These are phyloP conservation scores for Graphilbum ipis-grandicollis DNA, from an alignment of 2,329 filamentous ascomycete species.

Conservation along the genomic window DNA sequence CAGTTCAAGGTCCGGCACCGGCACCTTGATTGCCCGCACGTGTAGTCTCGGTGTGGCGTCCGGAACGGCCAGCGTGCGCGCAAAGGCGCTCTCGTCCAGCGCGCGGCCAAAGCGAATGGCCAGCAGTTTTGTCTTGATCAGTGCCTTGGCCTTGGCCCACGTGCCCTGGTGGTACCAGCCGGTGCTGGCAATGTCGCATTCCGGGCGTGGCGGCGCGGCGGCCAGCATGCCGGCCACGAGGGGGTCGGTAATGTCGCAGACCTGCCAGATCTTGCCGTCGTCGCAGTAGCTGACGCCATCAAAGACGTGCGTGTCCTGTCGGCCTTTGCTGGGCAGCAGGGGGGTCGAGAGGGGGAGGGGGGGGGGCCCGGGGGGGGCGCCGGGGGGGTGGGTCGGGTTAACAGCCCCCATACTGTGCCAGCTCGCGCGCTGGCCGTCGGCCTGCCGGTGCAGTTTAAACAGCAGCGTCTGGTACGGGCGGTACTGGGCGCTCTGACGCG, in stretches of 20 bases:
- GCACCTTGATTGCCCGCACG: constrained; percentile 17
- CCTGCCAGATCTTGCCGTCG: constrained; percentile 86
- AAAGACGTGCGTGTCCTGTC: constrained; percentile 53
- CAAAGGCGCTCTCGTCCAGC: constrained; percentile 29
- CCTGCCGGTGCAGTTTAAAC: constrained; percentile 51
- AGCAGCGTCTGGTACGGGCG: constrained; percentile 78
- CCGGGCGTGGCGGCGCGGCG: constrained; percentile 37
- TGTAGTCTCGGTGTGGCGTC: constrained; percentile 16
- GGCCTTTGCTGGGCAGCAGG: constrained; percentile 10
- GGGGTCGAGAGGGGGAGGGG: neutral
- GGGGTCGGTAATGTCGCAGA: constrained; percentile 80
- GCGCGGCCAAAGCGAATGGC: constrained; percentile 40
- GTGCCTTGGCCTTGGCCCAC: constrained; percentile 65
- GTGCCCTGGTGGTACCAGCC: constrained; percentile 78
- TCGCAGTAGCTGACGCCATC: constrained; percentile 57
- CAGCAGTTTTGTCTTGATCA: constrained; percentile 76
- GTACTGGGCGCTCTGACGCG: constrained; percentile 57
- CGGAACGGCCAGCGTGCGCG: constrained; percentile 20
- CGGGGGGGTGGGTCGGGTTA: too few relatives aligned
- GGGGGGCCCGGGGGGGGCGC: neutral
- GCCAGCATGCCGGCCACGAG: constrained; percentile 49
- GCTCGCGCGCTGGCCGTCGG: constrained; percentile 23
- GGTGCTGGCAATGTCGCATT: constrained; percentile 43
- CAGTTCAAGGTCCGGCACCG: constrained; percentile 20
- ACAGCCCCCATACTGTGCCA: constrained; percentile 16